A percentile compares a stretch with the other conserved stretches of the same genome.
Conservation (phyloP, 805 yeast genomes). For the Lachancea thermotolerans region DNA sequence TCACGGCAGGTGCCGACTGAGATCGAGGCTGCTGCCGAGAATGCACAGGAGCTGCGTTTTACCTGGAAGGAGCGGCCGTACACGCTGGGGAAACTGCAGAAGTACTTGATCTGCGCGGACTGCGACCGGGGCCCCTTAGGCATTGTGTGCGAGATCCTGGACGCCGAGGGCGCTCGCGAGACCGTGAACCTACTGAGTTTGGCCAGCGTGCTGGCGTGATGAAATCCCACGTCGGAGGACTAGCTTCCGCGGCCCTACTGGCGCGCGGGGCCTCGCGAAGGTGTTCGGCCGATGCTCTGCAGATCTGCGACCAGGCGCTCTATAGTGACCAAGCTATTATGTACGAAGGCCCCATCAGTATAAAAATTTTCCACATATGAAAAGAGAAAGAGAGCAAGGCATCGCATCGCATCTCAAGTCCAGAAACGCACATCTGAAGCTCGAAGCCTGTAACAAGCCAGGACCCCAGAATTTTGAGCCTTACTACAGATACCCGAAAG, state of each 20-base stretch:
- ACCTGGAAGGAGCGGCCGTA: constrained; percentile 12
- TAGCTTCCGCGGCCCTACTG: too few species aligned
- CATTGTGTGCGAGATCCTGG: constrained; percentile 41
- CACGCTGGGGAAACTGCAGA: constrained; percentile 35
- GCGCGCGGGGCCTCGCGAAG: too few species aligned
- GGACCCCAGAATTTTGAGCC: too few species aligned
- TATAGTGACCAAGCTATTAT: too few species aligned
- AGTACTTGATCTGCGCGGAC: constrained; percentile 63
- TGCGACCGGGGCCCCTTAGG: constrained; percentile 79
- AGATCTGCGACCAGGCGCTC: too few species aligned
- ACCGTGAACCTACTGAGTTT: constrained; percentile 40
- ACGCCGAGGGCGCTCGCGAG: constrained; percentile 12
- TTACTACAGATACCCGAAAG: not conserved
- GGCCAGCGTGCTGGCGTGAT: constrained; percentile 30
- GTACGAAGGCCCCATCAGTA: too few species aligned
- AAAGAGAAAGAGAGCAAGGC: too few species aligned
- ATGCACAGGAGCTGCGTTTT: constrained; percentile 8
- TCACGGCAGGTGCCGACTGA: constrained; percentile 36
- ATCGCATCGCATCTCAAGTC: too few species aligned
- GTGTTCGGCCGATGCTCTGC: too few species aligned
- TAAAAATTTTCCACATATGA: too few species aligned
- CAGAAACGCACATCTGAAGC: too few species aligned
- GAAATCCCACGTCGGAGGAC: not conserved
- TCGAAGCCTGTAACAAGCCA: too few species aligned
- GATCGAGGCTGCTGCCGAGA: not conserved